Conservation (phyloP, 768 basidiomycete species). For the Suillus brevipes region DNA sequence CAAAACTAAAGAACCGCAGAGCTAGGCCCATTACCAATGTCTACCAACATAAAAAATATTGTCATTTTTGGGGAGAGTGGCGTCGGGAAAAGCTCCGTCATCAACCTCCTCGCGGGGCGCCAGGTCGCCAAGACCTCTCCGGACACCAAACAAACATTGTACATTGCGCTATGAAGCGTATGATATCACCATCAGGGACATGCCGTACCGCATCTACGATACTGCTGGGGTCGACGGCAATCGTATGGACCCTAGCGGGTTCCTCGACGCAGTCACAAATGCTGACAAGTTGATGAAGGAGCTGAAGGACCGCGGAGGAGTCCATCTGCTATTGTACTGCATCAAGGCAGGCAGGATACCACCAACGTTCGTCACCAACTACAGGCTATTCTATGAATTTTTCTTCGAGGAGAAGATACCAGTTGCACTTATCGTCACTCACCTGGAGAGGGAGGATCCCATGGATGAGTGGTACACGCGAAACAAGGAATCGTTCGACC, state of each 20-base stretch:
- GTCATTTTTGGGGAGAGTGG: slow-evolving; percentile 6
- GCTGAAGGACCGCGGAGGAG: slow-evolving; percentile 26
- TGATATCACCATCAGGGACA: slow-evolving; percentile 20
- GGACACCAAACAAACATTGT: slow-evolving; percentile 35
- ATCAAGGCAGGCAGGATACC: slow-evolving; percentile 31
- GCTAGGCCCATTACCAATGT: not conserved
- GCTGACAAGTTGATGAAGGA: slow-evolving; percentile 32
- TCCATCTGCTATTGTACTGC: slow-evolving; percentile 31
- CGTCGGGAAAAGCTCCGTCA: slow-evolving; percentile 6
- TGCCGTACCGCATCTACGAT: slow-evolving; percentile 18
- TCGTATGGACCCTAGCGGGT: slow-evolving; percentile 6
- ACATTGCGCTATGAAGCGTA: slow-evolving; percentile 35
- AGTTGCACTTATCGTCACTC: slow-evolving; percentile 30
- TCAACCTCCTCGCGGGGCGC: slow-evolving; percentile 30
- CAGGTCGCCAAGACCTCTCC: slow-evolving; percentile 34
- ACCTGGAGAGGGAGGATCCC: slow-evolving; percentile 27
- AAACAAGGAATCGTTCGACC: slow-evolving; percentile 9
- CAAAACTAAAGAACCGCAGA: not conserved
- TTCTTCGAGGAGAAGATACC: slow-evolving; percentile 38
- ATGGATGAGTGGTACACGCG: slow-evolving; percentile 26
- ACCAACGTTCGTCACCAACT: slow-evolving; percentile 27
- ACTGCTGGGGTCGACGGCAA: slow-evolving; percentile 1
- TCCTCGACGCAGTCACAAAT: slow-evolving; percentile 28
- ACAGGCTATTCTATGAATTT: slow-evolving; percentile 38
- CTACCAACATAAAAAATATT: slow-evolving; percentile 15